A percentile compares a stretch with the other conserved stretches of the same genome.
Conservation (phyloP, 1,284 basidiomycete species). For the Caloboletus inedulis region DNA sequence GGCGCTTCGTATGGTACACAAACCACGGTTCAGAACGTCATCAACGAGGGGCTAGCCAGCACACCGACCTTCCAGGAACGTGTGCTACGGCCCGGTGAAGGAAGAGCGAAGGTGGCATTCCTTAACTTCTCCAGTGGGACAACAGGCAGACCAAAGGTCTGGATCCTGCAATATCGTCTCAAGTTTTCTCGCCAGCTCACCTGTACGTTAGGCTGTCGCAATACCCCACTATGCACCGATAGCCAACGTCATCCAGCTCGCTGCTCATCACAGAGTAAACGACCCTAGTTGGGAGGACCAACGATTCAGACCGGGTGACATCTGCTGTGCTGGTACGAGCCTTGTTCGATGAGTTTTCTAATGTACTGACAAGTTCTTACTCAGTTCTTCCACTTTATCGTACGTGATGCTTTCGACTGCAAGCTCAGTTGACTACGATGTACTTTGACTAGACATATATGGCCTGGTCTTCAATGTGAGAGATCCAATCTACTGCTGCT, state of each 20-base stretch:
- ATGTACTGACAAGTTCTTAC: not conserved
- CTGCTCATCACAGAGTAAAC: constrained; percentile 48
- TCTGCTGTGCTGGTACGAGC: constrained; percentile 36
- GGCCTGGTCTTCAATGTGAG: constrained; percentile 46
- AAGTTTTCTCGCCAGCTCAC: not conserved
- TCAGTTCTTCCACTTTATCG: constrained; percentile 37
- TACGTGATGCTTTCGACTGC: constrained; percentile 21
- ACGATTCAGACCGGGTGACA: constrained; percentile 43
- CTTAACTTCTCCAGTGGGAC: constrained; percentile 80
- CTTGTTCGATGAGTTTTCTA: not conserved
- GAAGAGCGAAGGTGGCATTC: constrained; percentile 66
- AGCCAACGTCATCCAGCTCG: constrained; percentile 63
- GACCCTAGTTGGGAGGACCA: constrained; percentile 31
- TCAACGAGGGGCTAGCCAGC: constrained; percentile 49
- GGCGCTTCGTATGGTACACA: constrained; percentile 15
- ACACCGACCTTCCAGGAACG: constrained; percentile 46
- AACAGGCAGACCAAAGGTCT: constrained; percentile 76
- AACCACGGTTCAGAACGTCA: constrained; percentile 51
- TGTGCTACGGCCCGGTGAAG: constrained; percentile 59
- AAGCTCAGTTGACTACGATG: not conserved
- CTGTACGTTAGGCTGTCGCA: constrained; percentile 51
- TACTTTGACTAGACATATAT: constrained; percentile 45
- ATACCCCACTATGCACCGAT: constrained; percentile 69
- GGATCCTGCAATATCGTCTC: constrained; percentile 15
- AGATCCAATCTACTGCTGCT: not conserved